Conservation (phyloP, 805 yeast genomes). For the Yamadazyma sp. region DNA sequence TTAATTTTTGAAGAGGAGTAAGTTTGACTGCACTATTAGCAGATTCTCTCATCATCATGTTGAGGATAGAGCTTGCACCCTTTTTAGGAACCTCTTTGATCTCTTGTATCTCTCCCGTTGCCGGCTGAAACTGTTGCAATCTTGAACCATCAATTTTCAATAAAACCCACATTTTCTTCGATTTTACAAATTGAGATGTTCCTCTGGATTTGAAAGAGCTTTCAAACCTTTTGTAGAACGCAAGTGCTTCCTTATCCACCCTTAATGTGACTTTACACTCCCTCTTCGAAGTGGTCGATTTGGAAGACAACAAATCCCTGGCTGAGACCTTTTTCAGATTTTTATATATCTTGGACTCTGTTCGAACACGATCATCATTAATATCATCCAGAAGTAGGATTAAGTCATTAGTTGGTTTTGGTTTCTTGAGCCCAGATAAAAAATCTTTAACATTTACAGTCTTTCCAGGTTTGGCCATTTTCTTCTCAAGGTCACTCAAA, state of each 20-base stretch:
- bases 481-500: constrained; percentile 11
- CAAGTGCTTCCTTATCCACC: constrained; percentile 24
- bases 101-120: background rate
- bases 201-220: constrained; percentile 33
- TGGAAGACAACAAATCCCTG: constrained; percentile 51
- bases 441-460: constrained; percentile 12
- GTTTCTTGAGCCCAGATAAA: constrained; percentile 5
- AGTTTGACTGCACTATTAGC: constrained; percentile 26
- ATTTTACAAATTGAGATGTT: constrained; percentile 12
- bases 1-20: constrained; percentile 31
- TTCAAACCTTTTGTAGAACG: constrained; percentile 24
- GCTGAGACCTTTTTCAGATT: constrained; percentile 27
- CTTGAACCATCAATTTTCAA: constrained; percentile 10
- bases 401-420: constrained; percentile 10
- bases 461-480: constrained; percentile 8
- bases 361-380: background rate
- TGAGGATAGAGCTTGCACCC: constrained; percentile 27
- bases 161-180: constrained; percentile 3
- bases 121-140: constrained; percentile 1
- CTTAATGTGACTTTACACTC: constrained; percentile 22
- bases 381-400: background rate
- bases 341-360: constrained; percentile 23
- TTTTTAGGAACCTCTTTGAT: constrained; percentile 11
- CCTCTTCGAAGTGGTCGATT: constrained; percentile 8
- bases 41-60: constrained; percentile 38